phyloP scores from a whole-genome alignment of 176 grass and related monocot genomes.

The Leersia perrieri region DNA sequence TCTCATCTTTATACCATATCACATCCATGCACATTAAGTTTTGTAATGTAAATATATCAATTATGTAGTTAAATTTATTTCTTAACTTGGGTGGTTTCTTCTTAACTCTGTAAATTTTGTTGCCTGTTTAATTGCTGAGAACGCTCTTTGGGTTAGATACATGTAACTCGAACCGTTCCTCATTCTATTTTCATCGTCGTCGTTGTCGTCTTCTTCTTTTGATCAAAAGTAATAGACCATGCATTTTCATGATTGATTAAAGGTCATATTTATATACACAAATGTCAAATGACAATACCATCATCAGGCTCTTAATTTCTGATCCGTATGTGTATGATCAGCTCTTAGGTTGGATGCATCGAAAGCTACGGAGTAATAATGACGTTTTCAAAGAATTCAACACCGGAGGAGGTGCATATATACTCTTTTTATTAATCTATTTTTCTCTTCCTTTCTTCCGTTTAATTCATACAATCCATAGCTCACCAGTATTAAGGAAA shows the following conservation, averaged over 20 bases:
- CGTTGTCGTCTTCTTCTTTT: neutral
- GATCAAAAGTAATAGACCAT: neutral
- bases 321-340: slow-evolving; percentile 2
- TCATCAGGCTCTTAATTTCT: neutral
- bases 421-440: neutral
- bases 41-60: neutral
- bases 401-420: slow-evolving; percentile 40
- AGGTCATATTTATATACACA: no score
- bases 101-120: neutral
- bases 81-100: neutral
- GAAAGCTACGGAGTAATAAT: slow-evolving; percentile 69
- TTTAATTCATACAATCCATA: no score
- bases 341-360: slow-evolving; percentile 97
- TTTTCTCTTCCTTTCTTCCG: neutral
- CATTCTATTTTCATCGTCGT: neutral
- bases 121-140: neutral
- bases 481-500: no score
- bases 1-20: no score
- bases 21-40: neutral
- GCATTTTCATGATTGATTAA: neutral
- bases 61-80: neutral
- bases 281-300: neutral
- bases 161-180: neutral
- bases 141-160: neutral
- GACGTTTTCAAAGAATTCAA: slow-evolving; percentile 73